Evolutionary conservation across 257 asterid genomes (phyloP).

Genomic region (Nicotiana undulata): DNA sequence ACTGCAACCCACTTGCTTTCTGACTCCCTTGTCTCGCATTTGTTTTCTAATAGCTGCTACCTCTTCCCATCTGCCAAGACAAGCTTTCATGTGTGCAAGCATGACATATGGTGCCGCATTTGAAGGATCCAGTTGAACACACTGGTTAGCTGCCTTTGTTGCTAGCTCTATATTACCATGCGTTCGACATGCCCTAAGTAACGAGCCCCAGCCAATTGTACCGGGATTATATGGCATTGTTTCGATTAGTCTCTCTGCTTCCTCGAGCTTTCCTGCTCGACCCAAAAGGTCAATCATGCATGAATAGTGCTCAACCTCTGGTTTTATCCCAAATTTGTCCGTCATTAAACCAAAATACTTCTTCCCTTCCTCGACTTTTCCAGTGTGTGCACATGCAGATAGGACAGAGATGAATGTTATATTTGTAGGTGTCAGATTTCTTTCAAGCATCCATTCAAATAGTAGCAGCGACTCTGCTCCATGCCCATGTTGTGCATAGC

Average conservation of each 20-base stretch:
- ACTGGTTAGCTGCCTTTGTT: constrained; percentile 51
- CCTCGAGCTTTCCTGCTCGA: constrained; percentile 57
- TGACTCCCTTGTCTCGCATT: constrained; percentile 39
- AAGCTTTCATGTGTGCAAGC: constrained; percentile 51
- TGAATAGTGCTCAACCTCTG: constrained; percentile 53
- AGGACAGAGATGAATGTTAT: constrained; percentile 71
- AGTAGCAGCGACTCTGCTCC: constrained; percentile 44
- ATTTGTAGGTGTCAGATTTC: constrained; percentile 34
- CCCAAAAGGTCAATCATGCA: constrained; percentile 77
- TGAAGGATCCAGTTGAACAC: constrained; percentile 53
- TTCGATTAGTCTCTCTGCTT: constrained; percentile 50
- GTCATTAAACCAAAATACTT: constrained; percentile 49
- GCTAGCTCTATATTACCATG: constrained; percentile 53
- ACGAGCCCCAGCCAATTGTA: constrained; percentile 52
- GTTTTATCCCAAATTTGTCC: constrained; percentile 39
- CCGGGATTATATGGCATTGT: constrained; percentile 58
- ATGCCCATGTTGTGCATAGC: constrained; percentile 72
- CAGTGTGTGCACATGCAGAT: constrained; percentile 68
- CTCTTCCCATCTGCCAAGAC: constrained; percentile 55
- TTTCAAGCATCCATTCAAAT: constrained; percentile 45
- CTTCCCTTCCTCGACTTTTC: constrained; percentile 62
- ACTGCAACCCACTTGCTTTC: constrained; percentile 62
- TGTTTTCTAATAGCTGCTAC: constrained; percentile 42
- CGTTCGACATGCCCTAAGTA: constrained; percentile 57
- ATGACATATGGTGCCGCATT: constrained; percentile 63